Base-by-base conservation (phyloP, 2,329 filamentous ascomycete genomes). In the Pyricularia sp. region DNA sequence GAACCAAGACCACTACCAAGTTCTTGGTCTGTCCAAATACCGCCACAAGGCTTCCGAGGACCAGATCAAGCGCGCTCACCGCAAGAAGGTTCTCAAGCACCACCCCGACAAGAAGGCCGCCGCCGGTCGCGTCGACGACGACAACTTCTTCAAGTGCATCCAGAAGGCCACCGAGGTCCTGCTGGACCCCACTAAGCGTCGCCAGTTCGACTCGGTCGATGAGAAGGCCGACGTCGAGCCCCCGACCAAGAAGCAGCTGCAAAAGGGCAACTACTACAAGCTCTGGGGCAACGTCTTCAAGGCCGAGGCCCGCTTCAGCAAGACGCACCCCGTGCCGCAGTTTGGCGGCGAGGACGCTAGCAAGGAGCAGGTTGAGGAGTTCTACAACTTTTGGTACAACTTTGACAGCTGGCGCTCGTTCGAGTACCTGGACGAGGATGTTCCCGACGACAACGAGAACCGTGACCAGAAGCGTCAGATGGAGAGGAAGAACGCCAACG, bases 301-400 rank as follows among this genome's bases (percentile, higher is more conserved):
- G 80, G 85, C 93, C 59, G 95, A 99, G 83, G 91, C 83, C 14
- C 93, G 95, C 72, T 99, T 99, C 88, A 96, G 92, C 80, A 95
- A 93, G 81, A 85, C 81, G 71, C 92, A 97, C 78, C 94, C 94
- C 7, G 95, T 97, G 3, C 96, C 95, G 6, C 82, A 86, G 74
- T 89, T 99, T 70, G 95, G 95, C 71, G 87, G 92, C 77, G 92
- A 92, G 72, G 91, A 96, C 73, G 90, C 92, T 77, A 88, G 88
- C 75, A 92, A 94, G 81, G 92, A 96, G 77, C 90, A 97, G 10
- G 95, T 99, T 65, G 94, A 98, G 78, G 84, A 85, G 68, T 99
- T 99, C 81, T 99, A 99, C 88, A 97, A 99, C 86, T 99, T 98
- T 85, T 99, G 92, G 90, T 99, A 98, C 86, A 96, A 94, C 86